Base-by-base conservation (phyloP, 2,329 filamentous ascomycete species). In the Colletotrichum tabaci region DNA sequence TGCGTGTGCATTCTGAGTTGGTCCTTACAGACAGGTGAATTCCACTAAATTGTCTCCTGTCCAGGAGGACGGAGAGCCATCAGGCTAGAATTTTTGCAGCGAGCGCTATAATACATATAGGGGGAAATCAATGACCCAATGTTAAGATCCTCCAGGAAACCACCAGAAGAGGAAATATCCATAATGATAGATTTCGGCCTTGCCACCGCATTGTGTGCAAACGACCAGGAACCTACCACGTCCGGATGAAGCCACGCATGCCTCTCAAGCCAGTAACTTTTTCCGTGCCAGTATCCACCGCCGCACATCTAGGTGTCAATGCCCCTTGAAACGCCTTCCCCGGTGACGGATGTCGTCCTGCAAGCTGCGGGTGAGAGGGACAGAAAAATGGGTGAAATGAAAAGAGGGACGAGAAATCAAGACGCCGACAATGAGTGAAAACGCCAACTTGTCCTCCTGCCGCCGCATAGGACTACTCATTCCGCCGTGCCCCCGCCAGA, bases 361-460 rank as follows among this genome's bases (percentile, higher is more conserved):
- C 66, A 61, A 71, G 44, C 23, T 61, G 46, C 62, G 49, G 42
- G 56, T 26, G 9, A 49, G 49, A 58, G 62, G 53, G 47, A 40
- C 47, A 61, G 60, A 65, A 52, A 58, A 26, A 53, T 57, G 15
- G 61, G 62, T 49, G 42, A 46, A 50, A 68, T 58, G 42, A 72
- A 72, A 56, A 62, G 66, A 66, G 66, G 63, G 66, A 73, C 62
- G 66, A 71, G 61, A 67, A 61, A 74, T 66, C 61, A 66, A 58
- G 61, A 73, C 57, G 64, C 63, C 64, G 61, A 66, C 64, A 73
- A 67, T 72, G 73, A 74, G 66, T 62, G 71, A 64, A 73, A 74
- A 74, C 73, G 73, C 73, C 73, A 47, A 66, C 61, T 71, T 58
- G 61, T 73, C 67, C 60, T 66, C 66, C 58, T 44, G 46, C 57